phyloP scores from a whole-genome alignment of 1,139 yeast species.

The Wickerhamomyces sp. region DNA sequence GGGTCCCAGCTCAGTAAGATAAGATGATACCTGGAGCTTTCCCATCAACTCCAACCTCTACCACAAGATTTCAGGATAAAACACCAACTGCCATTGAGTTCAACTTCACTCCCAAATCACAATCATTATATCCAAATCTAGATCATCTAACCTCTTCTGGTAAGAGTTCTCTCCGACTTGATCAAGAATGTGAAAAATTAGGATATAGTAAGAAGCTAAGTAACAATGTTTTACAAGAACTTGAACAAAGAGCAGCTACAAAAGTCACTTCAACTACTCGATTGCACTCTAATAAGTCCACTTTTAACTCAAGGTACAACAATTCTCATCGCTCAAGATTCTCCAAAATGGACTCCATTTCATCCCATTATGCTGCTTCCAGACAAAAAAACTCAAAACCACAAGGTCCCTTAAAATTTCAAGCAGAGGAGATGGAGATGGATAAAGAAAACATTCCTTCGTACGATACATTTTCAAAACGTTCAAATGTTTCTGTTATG shows the following conservation, averaged over 20 bases:
- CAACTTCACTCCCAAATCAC: constrained; percentile 12
- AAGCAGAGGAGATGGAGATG: constrained; percentile 14
- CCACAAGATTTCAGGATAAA: constrained; percentile 3
- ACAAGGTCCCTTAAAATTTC: background rate
- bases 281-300: constrained; percentile 2
- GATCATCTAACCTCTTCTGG: constrained; percentile 3
- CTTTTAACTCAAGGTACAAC: constrained; percentile 13
- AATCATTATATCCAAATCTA: constrained; percentile 20
- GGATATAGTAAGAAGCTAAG: constrained; percentile 28
- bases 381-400: constrained; percentile 5
- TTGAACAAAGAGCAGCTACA: constrained; percentile 27
- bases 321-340: constrained; percentile 23
- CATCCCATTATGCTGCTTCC: constrained; percentile 26
- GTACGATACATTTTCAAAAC: constrained; percentile 21
- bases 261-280: constrained; percentile 5
- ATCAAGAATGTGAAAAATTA: constrained; percentile 14
- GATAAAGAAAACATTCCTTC: constrained; percentile 21
- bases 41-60: constrained; percentile 10
- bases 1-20: too few species aligned
- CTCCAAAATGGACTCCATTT: constrained; percentile 28
- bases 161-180: constrained; percentile 1
- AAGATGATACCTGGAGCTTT: constrained; percentile 13
- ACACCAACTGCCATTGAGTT: constrained; percentile 15
- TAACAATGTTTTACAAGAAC: constrained; percentile 26
- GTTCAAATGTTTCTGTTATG: constrained; percentile 13